Percentiles rank a stretch among this genome's conserved stretches.
phyloP scores from a whole-genome alignment of 129 eudicot species.

The Arctium lappa region DNA sequence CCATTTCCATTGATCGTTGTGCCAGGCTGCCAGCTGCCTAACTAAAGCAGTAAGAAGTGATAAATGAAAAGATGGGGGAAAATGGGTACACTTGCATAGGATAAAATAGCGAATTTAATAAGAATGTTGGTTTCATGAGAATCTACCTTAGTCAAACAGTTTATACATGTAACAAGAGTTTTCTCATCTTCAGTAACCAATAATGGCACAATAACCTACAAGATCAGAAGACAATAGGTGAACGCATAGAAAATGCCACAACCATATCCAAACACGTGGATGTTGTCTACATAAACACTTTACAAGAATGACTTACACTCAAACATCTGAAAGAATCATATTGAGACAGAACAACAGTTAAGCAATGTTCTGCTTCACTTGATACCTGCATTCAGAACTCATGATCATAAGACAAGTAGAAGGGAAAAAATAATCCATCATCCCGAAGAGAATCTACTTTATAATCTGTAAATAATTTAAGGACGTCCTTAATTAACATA shows the following conservation, averaged over 20 bases:
- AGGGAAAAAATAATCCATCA: neutral
- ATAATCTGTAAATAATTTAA: neutral
- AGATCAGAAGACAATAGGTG: conserved; percentile 6
- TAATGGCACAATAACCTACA: conserved; percentile 83
- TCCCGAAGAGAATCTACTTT: neutral
- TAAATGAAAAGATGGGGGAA: neutral
- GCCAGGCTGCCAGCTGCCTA: neutral
- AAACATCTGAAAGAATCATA: conserved; percentile 90
- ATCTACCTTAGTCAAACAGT: conserved; percentile 90
- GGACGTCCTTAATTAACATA: neutral
- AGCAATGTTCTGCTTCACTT: conserved; percentile 86
- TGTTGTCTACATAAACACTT: conserved; percentile 4
- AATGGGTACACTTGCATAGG: neutral
- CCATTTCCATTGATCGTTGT: neutral
- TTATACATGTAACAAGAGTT: conserved; percentile 86
- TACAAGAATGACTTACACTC: conserved; percentile 50
- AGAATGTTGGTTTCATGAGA: conserved; percentile 12
- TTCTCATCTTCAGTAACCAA: conserved; percentile 89
- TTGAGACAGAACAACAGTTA: conserved; percentile 69
- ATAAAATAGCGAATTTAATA: neutral
- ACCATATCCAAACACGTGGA: neutral
- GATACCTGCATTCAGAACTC: conserved; percentile 55
- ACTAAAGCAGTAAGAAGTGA: neutral
- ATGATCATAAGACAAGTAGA: conserved; percentile 11
- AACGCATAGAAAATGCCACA: neutral